A percentile compares a stretch with the other conserved stretches of the same genome.
These are phyloP conservation scores for Iris pallida DNA, from an alignment of 116 monocot species.

Conservation along the genomic window DNA sequence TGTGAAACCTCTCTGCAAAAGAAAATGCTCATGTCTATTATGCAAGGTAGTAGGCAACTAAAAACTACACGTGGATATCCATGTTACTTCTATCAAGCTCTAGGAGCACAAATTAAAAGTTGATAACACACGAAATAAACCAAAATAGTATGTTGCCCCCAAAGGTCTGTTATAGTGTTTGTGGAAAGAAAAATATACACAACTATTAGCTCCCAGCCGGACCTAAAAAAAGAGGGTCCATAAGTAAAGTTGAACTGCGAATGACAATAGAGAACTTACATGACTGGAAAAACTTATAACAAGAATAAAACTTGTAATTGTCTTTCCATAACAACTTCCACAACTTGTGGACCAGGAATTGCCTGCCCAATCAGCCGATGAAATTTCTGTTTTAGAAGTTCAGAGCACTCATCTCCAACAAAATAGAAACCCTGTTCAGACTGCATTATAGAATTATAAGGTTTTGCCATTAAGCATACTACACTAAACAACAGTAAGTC, in stretches of 20 bases:
- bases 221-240: slow-evolving; percentile 36
- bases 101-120: background rate
- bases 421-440: slow-evolving; percentile 87
- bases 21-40: background rate
- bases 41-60: no score
- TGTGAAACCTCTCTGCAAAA: slow-evolving; percentile 81
- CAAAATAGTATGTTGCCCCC: slow-evolving; percentile 95
- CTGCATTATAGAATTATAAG: slow-evolving; percentile 30
- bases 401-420: slow-evolving; percentile 45
- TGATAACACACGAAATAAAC: slow-evolving; percentile 80
- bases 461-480: background rate
- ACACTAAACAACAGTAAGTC: no score
- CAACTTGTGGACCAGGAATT: slow-evolving; percentile 52
- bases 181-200: slow-evolving; percentile 90
- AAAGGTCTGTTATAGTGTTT: slow-evolving; percentile 86
- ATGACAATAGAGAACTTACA: background rate
- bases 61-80: no score
- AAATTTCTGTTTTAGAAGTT: slow-evolving; percentile 64
- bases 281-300: background rate
- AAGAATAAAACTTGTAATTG: slow-evolving; percentile 52
- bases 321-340: slow-evolving; percentile 94
- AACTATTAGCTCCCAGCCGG: slow-evolving; percentile 74
- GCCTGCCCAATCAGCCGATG: slow-evolving; percentile 60
- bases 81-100: no score
- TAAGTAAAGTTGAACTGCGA: background rate